Conservation (phyloP, 208 protist species). For the Trypanosoma rangeli region DNA sequence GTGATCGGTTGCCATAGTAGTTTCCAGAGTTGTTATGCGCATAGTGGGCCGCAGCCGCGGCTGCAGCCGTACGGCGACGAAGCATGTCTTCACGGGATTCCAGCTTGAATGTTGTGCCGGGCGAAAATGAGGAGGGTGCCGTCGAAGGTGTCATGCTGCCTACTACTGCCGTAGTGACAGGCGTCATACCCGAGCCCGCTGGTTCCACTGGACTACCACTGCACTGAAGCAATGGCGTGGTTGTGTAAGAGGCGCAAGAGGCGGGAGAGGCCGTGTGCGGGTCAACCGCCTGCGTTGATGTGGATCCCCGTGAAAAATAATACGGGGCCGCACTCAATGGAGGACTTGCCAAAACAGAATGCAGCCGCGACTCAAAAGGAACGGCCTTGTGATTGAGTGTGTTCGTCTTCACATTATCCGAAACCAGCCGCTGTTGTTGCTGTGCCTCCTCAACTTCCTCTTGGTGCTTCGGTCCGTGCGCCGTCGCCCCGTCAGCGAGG, state of each 20-base stretch:
- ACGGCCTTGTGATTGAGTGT: constrained; percentile 14
- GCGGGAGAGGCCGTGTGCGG: background rate
- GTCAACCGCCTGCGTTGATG: background rate
- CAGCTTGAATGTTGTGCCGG: constrained; percentile 46
- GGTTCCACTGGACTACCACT: constrained; percentile 4
- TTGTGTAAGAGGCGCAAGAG: background rate
- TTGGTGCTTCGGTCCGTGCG: background rate
- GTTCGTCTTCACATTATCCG: background rate
- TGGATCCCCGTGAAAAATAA: background rate
- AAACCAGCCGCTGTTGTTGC: background rate
- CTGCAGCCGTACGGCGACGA: constrained; percentile 60
- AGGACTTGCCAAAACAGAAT: background rate
- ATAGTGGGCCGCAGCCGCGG: constrained; percentile 37
- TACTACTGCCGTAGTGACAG: constrained; percentile 1
- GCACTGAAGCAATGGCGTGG: background rate
- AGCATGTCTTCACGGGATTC: constrained; percentile 87
- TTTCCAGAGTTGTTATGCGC: constrained; percentile 22
- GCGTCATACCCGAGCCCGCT: constrained; percentile 15
- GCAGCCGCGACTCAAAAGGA: constrained; percentile 17
- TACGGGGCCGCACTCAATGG: constrained; percentile 4
- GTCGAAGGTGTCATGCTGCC: constrained; percentile 17
- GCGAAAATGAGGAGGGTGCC: constrained; percentile 6
- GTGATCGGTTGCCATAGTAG: constrained; percentile 33
- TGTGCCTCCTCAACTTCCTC: background rate
- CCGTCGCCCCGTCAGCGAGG: background rate